phyloP scores from a whole-genome alignment of 441 rosid genomes.

The Populus hybrid region DNA sequence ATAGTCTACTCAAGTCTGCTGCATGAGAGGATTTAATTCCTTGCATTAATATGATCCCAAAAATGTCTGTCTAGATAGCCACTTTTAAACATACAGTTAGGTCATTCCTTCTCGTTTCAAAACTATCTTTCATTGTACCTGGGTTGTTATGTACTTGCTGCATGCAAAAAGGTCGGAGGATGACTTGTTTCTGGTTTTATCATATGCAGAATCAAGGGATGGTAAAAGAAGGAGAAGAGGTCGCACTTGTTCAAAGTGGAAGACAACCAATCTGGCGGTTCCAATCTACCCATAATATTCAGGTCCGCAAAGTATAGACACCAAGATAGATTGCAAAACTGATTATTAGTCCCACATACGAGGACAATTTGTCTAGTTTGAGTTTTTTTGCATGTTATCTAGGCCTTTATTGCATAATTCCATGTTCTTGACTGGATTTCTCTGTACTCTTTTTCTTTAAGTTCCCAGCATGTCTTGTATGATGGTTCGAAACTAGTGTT shows the following conservation, averaged over 20 bases:
- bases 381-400: background rate
- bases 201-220: conserved; percentile 80
- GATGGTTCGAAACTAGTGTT: too few species aligned
- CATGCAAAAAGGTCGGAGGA: background rate
- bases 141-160: background rate
- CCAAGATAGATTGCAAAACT: background rate
- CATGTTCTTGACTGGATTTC: background rate
- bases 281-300: conserved; percentile 94
- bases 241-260: conserved; percentile 90
- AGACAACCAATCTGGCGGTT: conserved; percentile 93
- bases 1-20: background rate
- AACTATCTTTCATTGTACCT: too few species aligned
- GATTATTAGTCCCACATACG: background rate
- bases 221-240: conserved; percentile 95
- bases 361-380: background rate
- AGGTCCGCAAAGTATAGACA: conserved; percentile 78
- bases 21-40: background rate
- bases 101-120: too few species aligned
- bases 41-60: background rate
- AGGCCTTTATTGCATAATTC: background rate
- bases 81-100: background rate
- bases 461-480: too few species aligned
- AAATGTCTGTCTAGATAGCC: background rate
- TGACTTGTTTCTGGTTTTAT: conserved; percentile 3
- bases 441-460: too few species aligned